phyloP scores from a whole-genome alignment of 2,329 filamentous ascomycete genomes.

The Bipolaris gigantea region DNA sequence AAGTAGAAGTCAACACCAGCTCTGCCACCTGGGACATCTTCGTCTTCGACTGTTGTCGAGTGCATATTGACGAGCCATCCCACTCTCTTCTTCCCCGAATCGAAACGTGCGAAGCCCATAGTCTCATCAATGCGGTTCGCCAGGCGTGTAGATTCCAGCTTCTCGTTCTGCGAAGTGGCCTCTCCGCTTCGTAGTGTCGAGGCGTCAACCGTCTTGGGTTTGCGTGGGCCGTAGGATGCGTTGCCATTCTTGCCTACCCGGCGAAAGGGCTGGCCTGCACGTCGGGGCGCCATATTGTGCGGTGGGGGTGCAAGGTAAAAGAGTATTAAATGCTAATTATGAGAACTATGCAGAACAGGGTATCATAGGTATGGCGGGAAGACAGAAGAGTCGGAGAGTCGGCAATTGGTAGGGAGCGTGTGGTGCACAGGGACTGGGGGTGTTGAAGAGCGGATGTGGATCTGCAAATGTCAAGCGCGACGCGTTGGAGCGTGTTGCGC shows the following conservation, averaged over 20 bases:
- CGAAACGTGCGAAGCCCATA: slow-evolving; percentile 92
- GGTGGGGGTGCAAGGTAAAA: slow-evolving; percentile 17
- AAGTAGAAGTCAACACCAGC: slow-evolving; percentile 97
- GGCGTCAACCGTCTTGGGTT: slow-evolving; percentile 77
- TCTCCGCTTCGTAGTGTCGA: slow-evolving; percentile 74
- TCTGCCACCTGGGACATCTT: slow-evolving; percentile 78
- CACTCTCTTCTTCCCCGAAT: slow-evolving; percentile 79
- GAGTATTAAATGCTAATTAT: slow-evolving; percentile 29
- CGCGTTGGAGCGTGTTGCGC: slow-evolving; percentile 25
- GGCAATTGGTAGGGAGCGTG: slow-evolving; percentile 14
- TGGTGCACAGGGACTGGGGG: slow-evolving; percentile 14
- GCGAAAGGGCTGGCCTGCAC: slow-evolving; percentile 46
- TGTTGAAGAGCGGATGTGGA: slow-evolving; percentile 13
- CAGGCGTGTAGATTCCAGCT: slow-evolving; percentile 79
- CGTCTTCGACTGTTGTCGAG: slow-evolving; percentile 81
- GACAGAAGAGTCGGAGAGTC: slow-evolving; percentile 21
- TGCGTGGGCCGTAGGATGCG: slow-evolving; percentile 55
- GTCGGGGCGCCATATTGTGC: slow-evolving; percentile 50
- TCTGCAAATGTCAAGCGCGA: slow-evolving; percentile 25
- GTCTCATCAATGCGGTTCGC: slow-evolving; percentile 89
- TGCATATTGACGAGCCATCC: slow-evolving; percentile 98
- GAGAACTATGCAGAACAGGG: slow-evolving; percentile 28
- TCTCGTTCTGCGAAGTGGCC: slow-evolving; percentile 89
- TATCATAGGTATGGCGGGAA: slow-evolving; percentile 36
- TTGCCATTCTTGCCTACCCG: slow-evolving; percentile 49